Evolutionary conservation across 345 rosid species (phyloP).

Genomic region (Syzygium aromaticum): DNA sequence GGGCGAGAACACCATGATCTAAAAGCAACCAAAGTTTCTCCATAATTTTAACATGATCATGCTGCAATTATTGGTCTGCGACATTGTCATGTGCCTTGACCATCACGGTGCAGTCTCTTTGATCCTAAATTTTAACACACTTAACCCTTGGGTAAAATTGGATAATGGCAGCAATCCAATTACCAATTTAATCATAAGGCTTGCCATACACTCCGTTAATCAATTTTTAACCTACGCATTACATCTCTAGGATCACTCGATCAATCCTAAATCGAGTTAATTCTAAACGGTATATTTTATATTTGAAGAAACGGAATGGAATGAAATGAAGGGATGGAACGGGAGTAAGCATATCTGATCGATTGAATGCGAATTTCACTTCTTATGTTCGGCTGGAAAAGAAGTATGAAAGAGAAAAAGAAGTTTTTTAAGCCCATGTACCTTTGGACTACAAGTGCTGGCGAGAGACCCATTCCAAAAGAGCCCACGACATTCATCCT

Average conservation of each 20-base stretch:
- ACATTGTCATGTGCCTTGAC: background rate
- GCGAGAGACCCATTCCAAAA: background rate
- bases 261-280: background rate
- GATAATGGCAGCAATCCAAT: background rate
- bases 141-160: background rate
- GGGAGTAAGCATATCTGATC: background rate
- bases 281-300: background rate
- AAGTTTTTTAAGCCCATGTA: background rate
- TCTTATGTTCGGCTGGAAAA: background rate
- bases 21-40: background rate
- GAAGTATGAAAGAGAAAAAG: background rate
- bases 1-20: background rate
- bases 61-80: background rate
- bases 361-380: background rate
- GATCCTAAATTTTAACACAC: background rate
- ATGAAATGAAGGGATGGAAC: background rate
- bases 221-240: background rate
- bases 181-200: background rate
- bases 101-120: background rate
- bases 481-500: background rate
- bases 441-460: background rate
- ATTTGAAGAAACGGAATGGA: background rate
- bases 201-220: accelerated
- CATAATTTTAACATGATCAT: background rate
- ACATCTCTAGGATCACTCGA: background rate